phyloP scores from a whole-genome alignment of 345 rosid species.

The Eutrema japonicum region DNA sequence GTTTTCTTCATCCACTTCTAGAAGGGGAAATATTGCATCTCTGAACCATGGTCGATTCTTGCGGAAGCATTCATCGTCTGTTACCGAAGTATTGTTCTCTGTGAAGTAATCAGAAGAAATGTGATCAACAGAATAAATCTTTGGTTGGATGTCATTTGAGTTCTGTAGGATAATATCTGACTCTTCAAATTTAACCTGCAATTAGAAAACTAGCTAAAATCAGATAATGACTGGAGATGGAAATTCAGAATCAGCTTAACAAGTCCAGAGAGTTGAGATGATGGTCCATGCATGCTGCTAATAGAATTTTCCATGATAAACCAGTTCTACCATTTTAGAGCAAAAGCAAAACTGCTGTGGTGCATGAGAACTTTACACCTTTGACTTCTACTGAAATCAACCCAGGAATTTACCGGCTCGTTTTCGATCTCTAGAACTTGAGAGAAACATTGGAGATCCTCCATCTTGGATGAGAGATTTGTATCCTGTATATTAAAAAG shows the following conservation, averaged over 20 bases:
- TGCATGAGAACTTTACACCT: not conserved
- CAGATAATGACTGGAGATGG: slow-evolving; percentile 10
- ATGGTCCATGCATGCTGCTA: not conserved
- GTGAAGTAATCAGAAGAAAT: slow-evolving; percentile 50
- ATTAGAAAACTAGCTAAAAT: slow-evolving; percentile 19
- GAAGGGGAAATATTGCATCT: slow-evolving; percentile 53
- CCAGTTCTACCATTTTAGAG: slow-evolving; percentile 17
- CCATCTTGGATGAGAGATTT: slow-evolving; percentile 39
- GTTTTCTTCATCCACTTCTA: slow-evolving; percentile 73
- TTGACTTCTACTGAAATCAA: slow-evolving; percentile 10
- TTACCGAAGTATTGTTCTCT: slow-evolving; percentile 41
- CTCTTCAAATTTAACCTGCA: slow-evolving; percentile 51
- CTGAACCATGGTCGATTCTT: slow-evolving; percentile 46
- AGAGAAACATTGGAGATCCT: slow-evolving; percentile 47
- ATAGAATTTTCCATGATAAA: not conserved
- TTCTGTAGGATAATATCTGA: slow-evolving; percentile 41
- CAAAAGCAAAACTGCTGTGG: slow-evolving; percentile 18
- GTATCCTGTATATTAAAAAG: slow-evolving; percentile 50
- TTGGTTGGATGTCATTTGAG: slow-evolving; percentile 50
- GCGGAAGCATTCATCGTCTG: slow-evolving; percentile 54
- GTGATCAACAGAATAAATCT: slow-evolving; percentile 59
- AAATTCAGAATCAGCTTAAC: slow-evolving; percentile 13
- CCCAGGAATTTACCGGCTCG: slow-evolving; percentile 47
- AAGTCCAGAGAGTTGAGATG: not conserved
- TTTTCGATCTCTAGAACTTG: slow-evolving; percentile 49